Base-by-base conservation (phyloP, 176 grass and related monocot genomes). In the Eleusine indica region DNA sequence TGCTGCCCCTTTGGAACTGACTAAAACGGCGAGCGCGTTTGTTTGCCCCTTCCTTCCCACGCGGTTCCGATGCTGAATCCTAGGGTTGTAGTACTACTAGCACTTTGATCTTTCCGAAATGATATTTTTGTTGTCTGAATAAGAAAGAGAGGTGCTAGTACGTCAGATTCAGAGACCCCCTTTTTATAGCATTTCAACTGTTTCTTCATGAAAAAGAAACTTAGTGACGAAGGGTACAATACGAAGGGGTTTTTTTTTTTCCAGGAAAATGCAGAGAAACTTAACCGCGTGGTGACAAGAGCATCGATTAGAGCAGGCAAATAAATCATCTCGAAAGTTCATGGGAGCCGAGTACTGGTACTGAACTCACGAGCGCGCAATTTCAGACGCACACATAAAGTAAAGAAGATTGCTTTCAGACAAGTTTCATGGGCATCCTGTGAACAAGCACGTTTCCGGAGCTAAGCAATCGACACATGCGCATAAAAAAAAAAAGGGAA, bases 371-470 rank as follows among this genome's bases (percentile, higher is more conserved):
- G 52, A 29, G 44, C 16, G 10, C 35, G 38, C 54, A 12, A 25
- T 47, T 18, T 12, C 22, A 28, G 35, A 56, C 67, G 57, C 81
- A 61, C 70, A 69, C 61, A 80, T 22, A 75, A 81, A 71, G 71
- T 25, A 69, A 81, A 71, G 53, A 76, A 54, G 32, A 38, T 82
- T 66, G 78, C 83, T 89, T 77, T 89, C 78, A 32, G 78, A 46
- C 49, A 6, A 19, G 68, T 18, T 17, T 47, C 88, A 89, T 11
- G 72, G 72, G 46, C 46, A n/a, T 71, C 78, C 38, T 56, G 72
- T 86, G 88, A 89, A 79, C 52, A 41, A 71, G 77, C 82, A 66
- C 40, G 21, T 81, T n/a, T 35, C 17, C 15, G 53, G 25, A 73
- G 46, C 65, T 46, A 41, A 38, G 37, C 64, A 32, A 70, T 52